Conservation (phyloP, 495 filamentous ascomycete genomes). For the Lichina pygmaea region DNA sequence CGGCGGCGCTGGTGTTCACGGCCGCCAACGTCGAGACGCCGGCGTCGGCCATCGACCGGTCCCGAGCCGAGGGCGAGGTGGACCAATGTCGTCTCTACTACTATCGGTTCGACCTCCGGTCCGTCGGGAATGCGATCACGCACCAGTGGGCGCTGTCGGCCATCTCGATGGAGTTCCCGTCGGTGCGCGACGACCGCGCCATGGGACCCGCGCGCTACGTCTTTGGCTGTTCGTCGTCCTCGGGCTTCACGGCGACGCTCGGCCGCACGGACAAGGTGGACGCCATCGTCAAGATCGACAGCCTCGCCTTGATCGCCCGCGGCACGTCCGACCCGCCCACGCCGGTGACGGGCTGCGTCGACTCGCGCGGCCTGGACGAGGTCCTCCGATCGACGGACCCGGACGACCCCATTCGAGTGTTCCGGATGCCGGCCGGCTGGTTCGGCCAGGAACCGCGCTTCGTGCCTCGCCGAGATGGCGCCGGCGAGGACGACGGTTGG, state of each 20-base stretch:
- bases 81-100: conserved; percentile 42
- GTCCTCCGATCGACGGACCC: conserved; percentile 16
- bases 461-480: conserved; percentile 17
- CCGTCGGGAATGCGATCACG: conserved; percentile 12
- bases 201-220: conserved; percentile 27
- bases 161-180: conserved; percentile 37
- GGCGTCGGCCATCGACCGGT: conserved; percentile 2
- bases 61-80: conserved; percentile 16
- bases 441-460: conserved; percentile 40
- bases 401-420: conserved; percentile 27
- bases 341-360: conserved; percentile 25
- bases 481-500: conserved; percentile 29
- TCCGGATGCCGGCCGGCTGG: conserved; percentile 25
- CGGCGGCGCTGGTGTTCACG: conserved; percentile 27
- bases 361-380: conserved; percentile 19
- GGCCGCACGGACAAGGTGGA: conserved; percentile 33
- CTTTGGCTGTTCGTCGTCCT: conserved; percentile 26
- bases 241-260: conserved; percentile 21
- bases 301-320: conserved; percentile 17
- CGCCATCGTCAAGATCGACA: conserved; percentile 29
- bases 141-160: conserved; percentile 33
- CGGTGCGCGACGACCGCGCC: conserved; percentile 18
- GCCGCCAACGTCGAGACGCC: conserved; percentile 27
- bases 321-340: conserved; percentile 16
- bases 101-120: conserved; percentile 23